These are phyloP conservation scores for Ophiostoma perfectum DNA, from an alignment of 2,329 filamentous ascomycete species.

Conservation along the genomic window DNA sequence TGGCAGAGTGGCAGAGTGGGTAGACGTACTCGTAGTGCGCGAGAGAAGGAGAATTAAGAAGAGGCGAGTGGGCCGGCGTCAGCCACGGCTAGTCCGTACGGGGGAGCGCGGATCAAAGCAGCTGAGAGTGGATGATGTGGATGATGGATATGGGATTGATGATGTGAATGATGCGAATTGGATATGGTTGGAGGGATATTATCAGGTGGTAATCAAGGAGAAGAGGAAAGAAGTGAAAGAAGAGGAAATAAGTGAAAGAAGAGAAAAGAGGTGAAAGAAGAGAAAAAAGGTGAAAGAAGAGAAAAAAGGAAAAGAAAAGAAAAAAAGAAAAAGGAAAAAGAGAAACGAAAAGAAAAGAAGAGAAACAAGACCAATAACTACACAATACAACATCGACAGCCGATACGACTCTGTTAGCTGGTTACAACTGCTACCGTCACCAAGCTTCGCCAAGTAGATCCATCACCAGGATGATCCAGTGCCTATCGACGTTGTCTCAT, in stretches of 20 bases:
- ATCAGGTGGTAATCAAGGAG: background rate
- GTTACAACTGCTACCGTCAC: background rate
- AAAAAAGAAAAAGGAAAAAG: background rate
- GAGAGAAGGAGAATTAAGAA: background rate
- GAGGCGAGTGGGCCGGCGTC: background rate
- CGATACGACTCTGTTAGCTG: conserved; percentile 2
- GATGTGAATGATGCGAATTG: background rate
- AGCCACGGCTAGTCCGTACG: conserved; percentile 5
- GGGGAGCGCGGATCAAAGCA: background rate
- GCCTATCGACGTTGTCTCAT: no score
- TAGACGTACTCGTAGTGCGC: no score
- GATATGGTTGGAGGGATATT: background rate
- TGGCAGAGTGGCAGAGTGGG: no score
- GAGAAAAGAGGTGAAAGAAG: background rate
- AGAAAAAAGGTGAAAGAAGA: no score
- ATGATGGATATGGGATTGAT: background rate
- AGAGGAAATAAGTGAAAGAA: background rate
- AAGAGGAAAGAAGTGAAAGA: background rate
- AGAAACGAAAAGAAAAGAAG: background rate
- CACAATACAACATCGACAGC: background rate
- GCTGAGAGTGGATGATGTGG: background rate
- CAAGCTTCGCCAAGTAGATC: background rate
- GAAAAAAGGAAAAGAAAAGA: background rate
- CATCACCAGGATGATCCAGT: no score
- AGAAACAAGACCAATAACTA: background rate